Evolutionary conservation across 23 red algal genomes (phyloP), one percentile per base, ranked within the genome.

Genomic region (Pyropia yezoensis): DNA sequence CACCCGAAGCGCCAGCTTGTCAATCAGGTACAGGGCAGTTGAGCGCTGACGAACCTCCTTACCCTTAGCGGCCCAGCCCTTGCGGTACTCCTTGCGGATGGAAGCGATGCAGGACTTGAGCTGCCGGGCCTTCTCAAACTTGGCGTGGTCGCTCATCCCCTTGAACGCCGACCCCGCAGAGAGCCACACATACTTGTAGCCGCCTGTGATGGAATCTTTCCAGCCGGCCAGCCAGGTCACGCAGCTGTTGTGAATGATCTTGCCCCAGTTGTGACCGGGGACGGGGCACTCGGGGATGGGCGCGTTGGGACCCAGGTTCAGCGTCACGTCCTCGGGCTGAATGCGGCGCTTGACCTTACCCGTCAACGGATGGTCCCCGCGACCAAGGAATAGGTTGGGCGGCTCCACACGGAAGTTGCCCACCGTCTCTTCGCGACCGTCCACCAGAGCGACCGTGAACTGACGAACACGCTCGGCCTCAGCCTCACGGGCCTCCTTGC

Each of bases 201-300:
- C 78, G 45, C 74, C 76, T 7, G 94, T 87, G 50, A 98, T 84
- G 8, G 69, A 50, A 62, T 98, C 94, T 61, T 83, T 90, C 94
- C 94, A 98, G n/a, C 58, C 73, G 53, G 85, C 88, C 29, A 98
- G 56, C 94, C 94, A 98, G 11, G 94, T 98, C 2, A 91, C 94
- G 55, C 57, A 76, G 32, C 76, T 67, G 32, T 98, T 91, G 74
- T 98, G 94, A 19, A 91, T 59, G 50, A 98, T 83, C 28, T 74
- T 29, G 16, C 94, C 94, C 94, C 94, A 98, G 14, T 73, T 57
- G 71, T 98, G 94, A 25, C 85, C 94, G 6, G 76, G 67, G 27
- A 90, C 60, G 7, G 94, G 94, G 69, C 84, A 96, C 56, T 66
- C 69, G 33, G 94, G 94, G 52, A 98, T 74, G 54, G 80, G 74